Evolutionary conservation across 1,284 basidiomycete species (phyloP).

Genomic region (Singerocomus inundabilis): DNA sequence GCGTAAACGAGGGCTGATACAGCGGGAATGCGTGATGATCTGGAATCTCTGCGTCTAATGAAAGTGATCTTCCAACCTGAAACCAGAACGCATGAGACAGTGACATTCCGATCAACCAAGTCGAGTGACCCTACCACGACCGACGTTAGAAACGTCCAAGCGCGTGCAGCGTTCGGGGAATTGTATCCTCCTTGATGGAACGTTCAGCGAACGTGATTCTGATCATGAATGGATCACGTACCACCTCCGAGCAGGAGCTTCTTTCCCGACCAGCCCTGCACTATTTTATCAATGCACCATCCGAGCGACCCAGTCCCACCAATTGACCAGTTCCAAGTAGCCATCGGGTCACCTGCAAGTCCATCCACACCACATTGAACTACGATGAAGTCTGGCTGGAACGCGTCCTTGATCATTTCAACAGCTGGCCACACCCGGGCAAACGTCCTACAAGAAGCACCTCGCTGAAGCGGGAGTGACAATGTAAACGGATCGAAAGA

Average conservation of each 20-base stretch:
- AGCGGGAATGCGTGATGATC: slow-evolving; percentile 66
- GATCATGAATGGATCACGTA: slow-evolving; percentile 28
- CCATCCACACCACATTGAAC: slow-evolving; percentile 88
- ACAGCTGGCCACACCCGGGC: slow-evolving; percentile 60
- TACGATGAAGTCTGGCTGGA: slow-evolving; percentile 75
- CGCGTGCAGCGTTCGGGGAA: slow-evolving; percentile 77
- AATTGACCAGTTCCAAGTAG: slow-evolving; percentile 76
- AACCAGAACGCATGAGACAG: not conserved
- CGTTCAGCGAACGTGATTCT: not conserved
- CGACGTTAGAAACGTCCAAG: slow-evolving; percentile 82
- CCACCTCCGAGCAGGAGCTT: slow-evolving; percentile 68
- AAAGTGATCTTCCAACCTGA: slow-evolving; percentile 53
- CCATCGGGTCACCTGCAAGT: slow-evolving; percentile 79
- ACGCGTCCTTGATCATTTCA: slow-evolving; percentile 60
- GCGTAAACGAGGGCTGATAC: slow-evolving; percentile 76
- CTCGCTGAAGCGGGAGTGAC: slow-evolving; percentile 69
- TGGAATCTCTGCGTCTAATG: slow-evolving; percentile 64
- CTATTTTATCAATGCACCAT: slow-evolving; percentile 61
- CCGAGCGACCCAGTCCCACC: slow-evolving; percentile 64
- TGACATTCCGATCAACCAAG: not conserved
- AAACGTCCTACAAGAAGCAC: slow-evolving; percentile 65
- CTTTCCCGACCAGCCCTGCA: slow-evolving; percentile 58
- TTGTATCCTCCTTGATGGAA: slow-evolving; percentile 70
- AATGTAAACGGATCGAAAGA: slow-evolving; percentile 71
- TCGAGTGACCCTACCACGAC: slow-evolving; percentile 58